Base-by-base conservation (phyloP, 768 basidiomycete species). In the Leucocoprinus birnbaumii region DNA sequence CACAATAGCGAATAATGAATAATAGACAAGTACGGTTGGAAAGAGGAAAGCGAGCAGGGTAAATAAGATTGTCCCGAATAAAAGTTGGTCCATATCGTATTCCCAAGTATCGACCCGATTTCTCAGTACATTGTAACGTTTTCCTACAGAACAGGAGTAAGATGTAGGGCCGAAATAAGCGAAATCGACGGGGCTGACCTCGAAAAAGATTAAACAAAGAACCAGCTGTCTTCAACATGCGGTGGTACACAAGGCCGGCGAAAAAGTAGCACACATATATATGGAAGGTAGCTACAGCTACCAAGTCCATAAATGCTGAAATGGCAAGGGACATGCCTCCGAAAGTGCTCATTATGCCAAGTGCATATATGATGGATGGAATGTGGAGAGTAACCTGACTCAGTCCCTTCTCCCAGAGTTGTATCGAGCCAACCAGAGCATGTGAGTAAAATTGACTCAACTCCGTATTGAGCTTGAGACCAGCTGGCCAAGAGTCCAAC, bases 401-500 rank as follows among this genome's bases (percentile, higher is more conserved):
- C 21, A 55, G 40, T 19, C 38, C 54, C 16, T 11, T 71, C 4
- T 79, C 83, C 92, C 93, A 98, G 2, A 80, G 62, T 1, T 74
- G 75, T 14, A 91, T 80, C 13, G 91, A 58, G 22, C 78, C 78
- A 2, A 86, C 73, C 48, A 97, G 86, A 0, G 80, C 77, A 55
- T 84, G 78, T n/a, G 86, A 83, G 63, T 92, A 89, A 65, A 97
- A 89, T 22, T 77, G 74, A 61, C 92, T 91, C n/a, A 99, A 79
- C 61, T 98, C 91, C 0, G 92, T 91, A 64, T 98, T 98, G 50
- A 99, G 84, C 69, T 99, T 99, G 38, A 99, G 72, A 1, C 97
- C 96, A 1, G 87, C 94, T 0, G 96, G 96, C 96, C 96, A 98
- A 57, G 89, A 84, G 66, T 97, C 89, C 11, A 99, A 77, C 95